Base-by-base conservation (phyloP, 495 filamentous ascomycete genomes). In the Podospora pseudoanserina region DNA sequence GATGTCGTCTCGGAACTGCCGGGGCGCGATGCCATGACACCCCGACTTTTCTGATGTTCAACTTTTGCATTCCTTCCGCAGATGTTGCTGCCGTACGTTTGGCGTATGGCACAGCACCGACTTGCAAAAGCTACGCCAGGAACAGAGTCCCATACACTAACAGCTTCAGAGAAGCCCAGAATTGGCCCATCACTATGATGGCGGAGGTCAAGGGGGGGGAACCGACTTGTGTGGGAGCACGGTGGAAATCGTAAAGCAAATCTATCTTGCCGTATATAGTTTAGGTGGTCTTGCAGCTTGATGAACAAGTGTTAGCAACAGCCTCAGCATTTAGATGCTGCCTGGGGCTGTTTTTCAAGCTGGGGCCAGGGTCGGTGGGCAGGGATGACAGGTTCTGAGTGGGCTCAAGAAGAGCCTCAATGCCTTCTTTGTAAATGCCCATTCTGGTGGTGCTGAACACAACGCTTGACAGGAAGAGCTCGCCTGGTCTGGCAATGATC, bases 251-350 rank as follows among this genome's bases (percentile, higher is more conserved):
- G 76, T 77, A 78, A 76, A 76, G 75, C 76, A 66, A 72, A 72
- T 73, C 60, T 49, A 49, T 49, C 39, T 67, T 72, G 72, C 70
- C 72, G 72, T 78, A 77, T 78, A 74, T 77, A 78, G 75, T 74
- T 67, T 68, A 23, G 1, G 23, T 23, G 73, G 34, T 64, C 0
- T 18, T 58, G 39, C 59, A 65, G 58, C 59, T 69, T 71, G 70
- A 66, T 71, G 69, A 75, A 67, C 63, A 67, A 70, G 66, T 73
- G 69, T 69, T 63, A 65, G 73, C 70, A 63, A 68, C 39, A 39
- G 59, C 63, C 59, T 54, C 55, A 65, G 65, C 54, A 55, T 28
- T 20, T 20, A 27, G 16, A 58, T 54, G 19, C 20, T n/a, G 53
- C 54, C 44, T 66, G 4, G 64, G 53, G 1, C 27, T 63, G 30